Percentiles rank a stretch among this genome's conserved stretches.
These are phyloP conservation scores for Trypanosoma scelopori DNA, from an alignment of 208 protist species.

Conservation along the genomic window DNA sequence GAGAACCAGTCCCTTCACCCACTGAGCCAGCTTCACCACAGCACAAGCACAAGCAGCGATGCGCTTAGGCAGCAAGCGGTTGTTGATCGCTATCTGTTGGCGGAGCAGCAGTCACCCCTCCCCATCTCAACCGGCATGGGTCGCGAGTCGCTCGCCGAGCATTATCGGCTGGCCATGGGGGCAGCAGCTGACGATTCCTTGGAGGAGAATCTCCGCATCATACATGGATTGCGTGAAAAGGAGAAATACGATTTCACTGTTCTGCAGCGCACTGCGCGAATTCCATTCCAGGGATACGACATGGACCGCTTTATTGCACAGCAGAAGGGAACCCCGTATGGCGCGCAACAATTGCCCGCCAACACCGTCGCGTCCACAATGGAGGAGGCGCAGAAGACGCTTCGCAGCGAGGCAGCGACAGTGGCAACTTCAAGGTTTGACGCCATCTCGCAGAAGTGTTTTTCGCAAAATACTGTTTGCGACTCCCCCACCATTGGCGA, in stretches of 20 bases:
- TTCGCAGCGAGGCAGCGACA: slow-evolving; percentile 33
- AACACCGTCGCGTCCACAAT: slow-evolving; percentile 53
- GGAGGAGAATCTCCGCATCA: slow-evolving; percentile 66
- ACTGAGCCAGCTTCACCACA: slow-evolving; percentile 58
- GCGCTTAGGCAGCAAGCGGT: slow-evolving; percentile 48
- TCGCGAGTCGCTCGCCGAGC: slow-evolving; percentile 29
- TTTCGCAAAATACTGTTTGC: slow-evolving; percentile 67
- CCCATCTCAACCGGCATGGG: slow-evolving; percentile 20
- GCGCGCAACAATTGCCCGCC: slow-evolving; percentile 63
- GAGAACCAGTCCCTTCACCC: slow-evolving; percentile 32
- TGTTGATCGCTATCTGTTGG: slow-evolving; percentile 48
- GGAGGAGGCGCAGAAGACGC: slow-evolving; percentile 70
- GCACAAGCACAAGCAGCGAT: slow-evolving; percentile 45
- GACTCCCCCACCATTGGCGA: slow-evolving; percentile 72
- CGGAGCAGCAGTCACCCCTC: slow-evolving; percentile 13
- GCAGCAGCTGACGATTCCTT: slow-evolving; percentile 41
- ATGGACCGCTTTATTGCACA: slow-evolving; percentile 76
- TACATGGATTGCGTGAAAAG: slow-evolving; percentile 74
- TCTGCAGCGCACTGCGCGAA: slow-evolving; percentile 61
- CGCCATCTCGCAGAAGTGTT: slow-evolving; percentile 40
- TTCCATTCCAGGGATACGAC: slow-evolving; percentile 86
- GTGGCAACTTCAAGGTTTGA: slow-evolving; percentile 36
- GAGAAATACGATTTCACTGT: slow-evolving; percentile 82
- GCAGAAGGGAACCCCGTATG: slow-evolving; percentile 71
- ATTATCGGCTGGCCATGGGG: slow-evolving; percentile 6